These are phyloP conservation scores for Lachnellula arida DNA, from an alignment of 2,329 filamentous ascomycete species.

Conservation along the genomic window DNA sequence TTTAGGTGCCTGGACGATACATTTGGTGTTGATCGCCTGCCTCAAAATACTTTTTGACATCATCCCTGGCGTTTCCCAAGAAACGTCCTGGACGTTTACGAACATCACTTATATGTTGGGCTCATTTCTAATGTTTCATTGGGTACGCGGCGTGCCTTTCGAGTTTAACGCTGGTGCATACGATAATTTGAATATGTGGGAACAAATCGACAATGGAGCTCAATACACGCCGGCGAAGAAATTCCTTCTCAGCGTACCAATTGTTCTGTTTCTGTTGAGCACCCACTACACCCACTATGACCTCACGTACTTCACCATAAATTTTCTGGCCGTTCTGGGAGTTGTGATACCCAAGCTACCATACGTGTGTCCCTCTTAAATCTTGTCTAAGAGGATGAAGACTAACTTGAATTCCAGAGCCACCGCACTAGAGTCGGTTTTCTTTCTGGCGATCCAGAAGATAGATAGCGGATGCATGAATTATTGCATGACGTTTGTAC, in stretches of 20 bases:
- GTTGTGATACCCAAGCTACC: slow-evolving; percentile 97
- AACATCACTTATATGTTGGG: slow-evolving; percentile 99
- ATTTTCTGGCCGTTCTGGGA: slow-evolving; percentile 84
- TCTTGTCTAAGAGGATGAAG: background rate
- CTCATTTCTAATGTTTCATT: slow-evolving; percentile 99
- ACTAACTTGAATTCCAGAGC: slow-evolving; percentile 48
- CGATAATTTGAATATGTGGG: slow-evolving; percentile 99
- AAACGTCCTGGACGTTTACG: slow-evolving; percentile 97
- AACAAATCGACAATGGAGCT: slow-evolving; percentile 98
- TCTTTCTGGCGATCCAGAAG: slow-evolving; percentile 65
- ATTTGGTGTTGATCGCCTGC: slow-evolving; percentile 84
- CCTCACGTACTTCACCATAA: slow-evolving; percentile 93
- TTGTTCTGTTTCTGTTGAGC: slow-evolving; percentile 90
- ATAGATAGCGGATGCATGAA: slow-evolving; percentile 35
- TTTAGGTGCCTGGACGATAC: slow-evolving; percentile 93
- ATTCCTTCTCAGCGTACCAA: slow-evolving; percentile 90
- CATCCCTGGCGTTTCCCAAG: slow-evolving; percentile 91
- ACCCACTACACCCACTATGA: slow-evolving; percentile 99
- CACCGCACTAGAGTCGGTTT: slow-evolving; percentile 74
- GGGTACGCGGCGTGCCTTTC: slow-evolving; percentile 94
- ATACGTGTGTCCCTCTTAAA: slow-evolving; percentile 60
- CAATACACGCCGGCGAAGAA: slow-evolving; percentile 99
- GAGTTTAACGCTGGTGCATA: slow-evolving; percentile 98
- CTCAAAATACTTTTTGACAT: slow-evolving; percentile 98
- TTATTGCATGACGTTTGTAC: slow-evolving; percentile 29